Evolutionary conservation across 768 basidiomycete genomes (phyloP).

Genomic region (Pleurotus tuber-regium): DNA sequence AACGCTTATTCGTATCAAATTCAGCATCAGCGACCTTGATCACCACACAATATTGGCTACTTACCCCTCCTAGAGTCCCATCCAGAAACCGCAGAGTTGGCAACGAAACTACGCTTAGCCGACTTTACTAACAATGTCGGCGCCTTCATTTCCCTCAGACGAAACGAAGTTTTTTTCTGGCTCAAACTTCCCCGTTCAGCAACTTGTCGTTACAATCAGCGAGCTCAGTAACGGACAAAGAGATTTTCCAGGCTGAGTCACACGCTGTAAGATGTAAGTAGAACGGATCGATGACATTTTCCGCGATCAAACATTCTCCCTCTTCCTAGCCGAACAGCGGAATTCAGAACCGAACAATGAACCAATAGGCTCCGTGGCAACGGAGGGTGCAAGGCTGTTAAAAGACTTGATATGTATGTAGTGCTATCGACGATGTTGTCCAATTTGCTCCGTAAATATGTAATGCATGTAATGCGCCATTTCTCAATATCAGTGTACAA

Average conservation of each 20-base stretch:
- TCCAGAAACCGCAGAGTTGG: constrained; percentile 11
- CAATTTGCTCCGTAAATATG: background rate
- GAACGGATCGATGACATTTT: constrained; percentile 21
- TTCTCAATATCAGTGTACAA: constrained; percentile 18
- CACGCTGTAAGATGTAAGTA: constrained; percentile 17
- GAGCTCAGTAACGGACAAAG: constrained; percentile 8
- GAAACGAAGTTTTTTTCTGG: constrained; percentile 14
- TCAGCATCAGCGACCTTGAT: too few species aligned
- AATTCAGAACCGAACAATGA: constrained; percentile 11
- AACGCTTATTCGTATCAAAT: background rate
- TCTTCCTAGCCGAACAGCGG: constrained; percentile 9
- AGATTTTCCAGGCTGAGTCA: constrained; percentile 13
- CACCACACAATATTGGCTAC: too few species aligned
- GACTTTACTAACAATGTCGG: constrained; percentile 16
- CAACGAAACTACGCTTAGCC: constrained; percentile 13
- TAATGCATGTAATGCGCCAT: constrained; percentile 20
- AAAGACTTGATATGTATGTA: constrained; percentile 12
- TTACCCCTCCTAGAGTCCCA: background rate
- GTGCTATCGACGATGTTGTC: too few species aligned
- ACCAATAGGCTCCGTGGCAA: background rate
- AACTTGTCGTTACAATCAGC: too few species aligned
- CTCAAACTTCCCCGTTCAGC: constrained; percentile 13
- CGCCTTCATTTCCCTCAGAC: constrained; percentile 17
- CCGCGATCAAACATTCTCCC: constrained; percentile 1
- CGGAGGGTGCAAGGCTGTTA: constrained; percentile 11